These are phyloP conservation scores for Acorus gramineus DNA, from an alignment of 106 monocot species.

Conservation along the genomic window DNA sequence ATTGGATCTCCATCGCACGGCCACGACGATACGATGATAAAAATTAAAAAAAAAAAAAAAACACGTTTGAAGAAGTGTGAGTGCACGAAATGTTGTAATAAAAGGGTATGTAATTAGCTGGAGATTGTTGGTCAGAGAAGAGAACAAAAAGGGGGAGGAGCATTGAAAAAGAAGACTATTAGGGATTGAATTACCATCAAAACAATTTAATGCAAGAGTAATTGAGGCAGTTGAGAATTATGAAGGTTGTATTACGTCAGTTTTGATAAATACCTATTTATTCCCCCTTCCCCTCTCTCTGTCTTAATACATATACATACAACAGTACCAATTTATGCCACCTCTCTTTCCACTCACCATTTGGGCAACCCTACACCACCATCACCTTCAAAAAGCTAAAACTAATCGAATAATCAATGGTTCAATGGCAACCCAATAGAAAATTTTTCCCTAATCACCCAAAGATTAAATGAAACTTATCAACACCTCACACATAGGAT, in stretches of 20 bases:
- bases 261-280: slow-evolving; percentile 36
- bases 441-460: no score
- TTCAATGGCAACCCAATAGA: no score
- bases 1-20: no score
- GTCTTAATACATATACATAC: slow-evolving; percentile 10
- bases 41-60: no score
- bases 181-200: slow-evolving; percentile 11
- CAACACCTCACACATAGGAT: no score
- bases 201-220: slow-evolving; percentile 31
- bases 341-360: background rate
- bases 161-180: slow-evolving; percentile 17
- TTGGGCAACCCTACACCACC: background rate
- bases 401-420: no score
- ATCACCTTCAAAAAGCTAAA: no score
- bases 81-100: no score
- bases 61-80: no score
- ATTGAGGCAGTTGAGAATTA: slow-evolving; percentile 44
- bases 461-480: no score
- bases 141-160: background rate
- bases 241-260: slow-evolving; percentile 23
- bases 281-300: slow-evolving; percentile 4
- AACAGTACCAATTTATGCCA: slow-evolving; percentile 6
- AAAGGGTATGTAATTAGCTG: no score
- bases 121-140: background rate
- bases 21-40: no score